Base-by-base conservation (phyloP, 2,329 filamentous ascomycete species). In the Talaromyces sp. region DNA sequence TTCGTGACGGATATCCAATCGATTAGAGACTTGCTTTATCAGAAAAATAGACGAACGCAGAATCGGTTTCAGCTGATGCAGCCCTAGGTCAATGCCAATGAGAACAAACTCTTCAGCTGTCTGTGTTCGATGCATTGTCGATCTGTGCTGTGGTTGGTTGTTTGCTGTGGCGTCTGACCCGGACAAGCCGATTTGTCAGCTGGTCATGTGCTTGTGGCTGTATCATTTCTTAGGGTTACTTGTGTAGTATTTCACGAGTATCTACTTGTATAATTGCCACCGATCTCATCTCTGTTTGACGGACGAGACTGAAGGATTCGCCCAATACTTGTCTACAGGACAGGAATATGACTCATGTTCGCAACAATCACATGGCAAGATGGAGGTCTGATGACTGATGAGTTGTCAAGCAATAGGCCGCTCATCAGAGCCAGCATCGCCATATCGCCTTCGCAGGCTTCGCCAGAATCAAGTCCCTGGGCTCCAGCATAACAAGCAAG, bases 31-130 rank as follows among this genome's bases (percentile, higher is more conserved):
- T n/a, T n/a, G n/a, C n/a, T n/a, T n/a, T n/a, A n/a, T n/a, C n/a
- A n/a, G n/a, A n/a, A n/a, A n/a, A n/a, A n/a, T n/a, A n/a, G n/a
- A n/a, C n/a, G n/a, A n/a, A n/a, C 11, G 21, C 21, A n/a, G 17
- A 25, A 25, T 22, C 28, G 15, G 35, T 54, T 56, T 54, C 56
- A 58, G 56, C 56, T 48, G 56, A 58, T 53, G 56, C 56, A 58
- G 56, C 56, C 56, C 56, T 45, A 58, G 33, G 13, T 11, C 19
- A 17, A 53, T 31, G 33, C 35, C 48, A 52, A 37, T 52, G 48
- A 37, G 48, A 52, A 39, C 25, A 48, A 2, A 28, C 45, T 15
- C 35, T 51, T 36, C 48, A 51, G 48, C 48, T 37, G 43, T 46
- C 43, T 25, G 43, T 48, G 45, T 48, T 35, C 45, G 19, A 33